phyloP scores from a whole-genome alignment of 257 asterid genomes.

The Euphrasia confusa region DNA sequence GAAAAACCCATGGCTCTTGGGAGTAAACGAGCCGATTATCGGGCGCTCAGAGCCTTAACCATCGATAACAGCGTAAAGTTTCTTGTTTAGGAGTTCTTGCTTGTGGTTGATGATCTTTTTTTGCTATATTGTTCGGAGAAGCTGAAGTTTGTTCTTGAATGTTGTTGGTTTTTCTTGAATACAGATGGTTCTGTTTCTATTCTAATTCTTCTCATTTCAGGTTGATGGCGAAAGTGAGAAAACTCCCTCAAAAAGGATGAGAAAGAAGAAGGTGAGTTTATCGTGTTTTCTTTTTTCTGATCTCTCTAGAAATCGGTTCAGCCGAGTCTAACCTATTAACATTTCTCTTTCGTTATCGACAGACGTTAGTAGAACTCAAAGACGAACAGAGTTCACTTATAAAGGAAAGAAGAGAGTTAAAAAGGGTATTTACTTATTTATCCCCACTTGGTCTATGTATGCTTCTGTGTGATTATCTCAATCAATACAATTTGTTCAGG shows the following conservation, averaged over 20 bases:
- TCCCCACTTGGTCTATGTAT: background rate
- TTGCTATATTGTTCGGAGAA: background rate
- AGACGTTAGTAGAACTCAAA: slow-evolving; percentile 66
- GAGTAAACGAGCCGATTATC: slow-evolving; percentile 9
- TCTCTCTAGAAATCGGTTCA: background rate
- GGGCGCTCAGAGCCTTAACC: background rate
- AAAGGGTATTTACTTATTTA: slow-evolving; percentile 41
- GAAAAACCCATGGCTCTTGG: slow-evolving; percentile 9
- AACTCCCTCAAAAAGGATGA: slow-evolving; percentile 41
- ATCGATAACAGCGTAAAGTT: slow-evolving; percentile 11
- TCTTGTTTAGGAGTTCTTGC: slow-evolving; percentile 4
- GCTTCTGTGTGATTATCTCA: too few species aligned
- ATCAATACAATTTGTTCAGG: background rate
- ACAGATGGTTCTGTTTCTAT: background rate
- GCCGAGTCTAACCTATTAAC: background rate
- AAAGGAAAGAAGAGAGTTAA: slow-evolving; percentile 57
- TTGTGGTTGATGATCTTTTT: background rate
- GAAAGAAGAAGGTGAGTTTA: slow-evolving; percentile 65
- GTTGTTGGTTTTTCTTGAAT: too few species aligned
- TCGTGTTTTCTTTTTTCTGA: background rate
- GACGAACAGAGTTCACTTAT: slow-evolving; percentile 47
- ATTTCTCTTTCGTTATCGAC: slow-evolving; percentile 17
- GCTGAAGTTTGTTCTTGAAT: background rate
- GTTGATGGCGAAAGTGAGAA: slow-evolving; percentile 36
- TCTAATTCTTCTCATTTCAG: slow-evolving; percentile 30